A percentile compares a stretch with the other conserved stretches of the same genome.
phyloP scores from a whole-genome alignment of 75 land plant genomes.

The Cupressus sempervirens region DNA sequence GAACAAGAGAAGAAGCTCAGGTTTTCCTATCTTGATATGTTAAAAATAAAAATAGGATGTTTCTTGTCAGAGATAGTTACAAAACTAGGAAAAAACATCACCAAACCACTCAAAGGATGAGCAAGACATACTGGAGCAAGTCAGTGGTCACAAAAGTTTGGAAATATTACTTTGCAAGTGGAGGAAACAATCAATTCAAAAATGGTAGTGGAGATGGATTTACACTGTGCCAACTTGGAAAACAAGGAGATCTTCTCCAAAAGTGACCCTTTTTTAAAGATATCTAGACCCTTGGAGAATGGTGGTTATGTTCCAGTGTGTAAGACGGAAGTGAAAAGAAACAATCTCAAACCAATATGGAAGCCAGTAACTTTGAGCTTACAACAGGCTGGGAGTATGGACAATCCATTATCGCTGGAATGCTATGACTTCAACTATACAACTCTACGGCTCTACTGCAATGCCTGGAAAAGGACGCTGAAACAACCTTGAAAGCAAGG shows the following conservation, averaged over 20 bases:
- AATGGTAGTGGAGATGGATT: conserved; percentile 48
- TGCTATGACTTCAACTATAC: too few species aligned
- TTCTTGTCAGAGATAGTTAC: conserved; percentile 81
- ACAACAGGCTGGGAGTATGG: conserved; percentile 68
- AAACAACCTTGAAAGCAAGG: too few species aligned
- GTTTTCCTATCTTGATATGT: too few species aligned
- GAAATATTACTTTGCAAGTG: conserved; percentile 63
- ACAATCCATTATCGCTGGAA: too few species aligned
- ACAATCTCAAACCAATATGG: conserved; percentile 78
- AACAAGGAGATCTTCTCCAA: conserved; percentile 79
- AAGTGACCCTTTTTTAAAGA: conserved; percentile 86
- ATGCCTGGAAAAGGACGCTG: too few species aligned
- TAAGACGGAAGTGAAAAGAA: conserved; percentile 77
- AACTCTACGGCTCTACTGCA: too few species aligned
- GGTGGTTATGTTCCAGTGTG: conserved; percentile 53
- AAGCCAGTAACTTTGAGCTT: conserved; percentile 52
- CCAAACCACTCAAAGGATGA: conserved; percentile 29
- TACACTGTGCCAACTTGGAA: conserved; percentile 52
- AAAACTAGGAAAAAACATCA: conserved; percentile 33
- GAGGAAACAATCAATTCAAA: conserved; percentile 73
- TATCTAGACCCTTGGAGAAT: conserved; percentile 53
- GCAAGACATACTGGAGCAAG: conserved; percentile 13
- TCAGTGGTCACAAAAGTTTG: conserved; percentile 20
- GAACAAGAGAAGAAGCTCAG: too few species aligned
- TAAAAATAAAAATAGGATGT: too few species aligned